A percentile compares a stretch with the other conserved stretches of the same genome.
Conservation (phyloP, 2,329 filamentous ascomycete genomes). For the Aspergillus hortae region DNA sequence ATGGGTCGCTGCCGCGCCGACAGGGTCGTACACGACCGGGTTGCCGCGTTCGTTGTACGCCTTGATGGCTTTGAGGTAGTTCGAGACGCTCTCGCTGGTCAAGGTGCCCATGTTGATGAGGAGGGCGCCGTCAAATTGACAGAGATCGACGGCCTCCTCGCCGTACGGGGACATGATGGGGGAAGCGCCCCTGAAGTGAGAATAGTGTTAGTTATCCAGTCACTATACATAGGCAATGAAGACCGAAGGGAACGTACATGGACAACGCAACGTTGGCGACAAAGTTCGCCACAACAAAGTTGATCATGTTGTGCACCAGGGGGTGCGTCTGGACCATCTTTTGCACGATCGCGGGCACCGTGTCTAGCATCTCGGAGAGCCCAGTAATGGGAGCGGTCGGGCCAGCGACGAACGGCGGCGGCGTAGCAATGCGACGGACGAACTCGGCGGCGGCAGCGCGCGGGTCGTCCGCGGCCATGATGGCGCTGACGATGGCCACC, state of each 20-base stretch:
- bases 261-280: conserved; percentile 85
- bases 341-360: conserved; percentile 51
- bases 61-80: conserved; percentile 68
- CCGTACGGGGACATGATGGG: conserved; percentile 94
- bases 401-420: conserved; percentile 32
- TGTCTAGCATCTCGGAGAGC: conserved; percentile 26
- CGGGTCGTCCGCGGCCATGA: conserved; percentile 70
- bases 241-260: conserved; percentile 44
- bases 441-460: conserved; percentile 61
- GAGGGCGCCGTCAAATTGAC: conserved; percentile 69
- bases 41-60: conserved; percentile 77
- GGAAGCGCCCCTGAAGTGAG: conserved; percentile 60
- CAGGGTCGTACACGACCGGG: conserved; percentile 82
- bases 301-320: conserved; percentile 95
- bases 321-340: conserved; percentile 63
- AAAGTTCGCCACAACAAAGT: conserved; percentile 91
- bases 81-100: conserved; percentile 67
- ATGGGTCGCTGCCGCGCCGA: conserved; percentile 79
- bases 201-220: background rate
- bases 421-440: conserved; percentile 49
- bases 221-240: background rate
- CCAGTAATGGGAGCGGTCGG: conserved; percentile 25
- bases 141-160: conserved; percentile 77
- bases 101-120: conserved; percentile 96
- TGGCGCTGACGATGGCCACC: conserved; percentile 84